Evolutionary conservation across 1,284 basidiomycete genomes (phyloP), one percentile per base, ranked within the genome.

Genomic region (Cystobasidium sp.): DNA sequence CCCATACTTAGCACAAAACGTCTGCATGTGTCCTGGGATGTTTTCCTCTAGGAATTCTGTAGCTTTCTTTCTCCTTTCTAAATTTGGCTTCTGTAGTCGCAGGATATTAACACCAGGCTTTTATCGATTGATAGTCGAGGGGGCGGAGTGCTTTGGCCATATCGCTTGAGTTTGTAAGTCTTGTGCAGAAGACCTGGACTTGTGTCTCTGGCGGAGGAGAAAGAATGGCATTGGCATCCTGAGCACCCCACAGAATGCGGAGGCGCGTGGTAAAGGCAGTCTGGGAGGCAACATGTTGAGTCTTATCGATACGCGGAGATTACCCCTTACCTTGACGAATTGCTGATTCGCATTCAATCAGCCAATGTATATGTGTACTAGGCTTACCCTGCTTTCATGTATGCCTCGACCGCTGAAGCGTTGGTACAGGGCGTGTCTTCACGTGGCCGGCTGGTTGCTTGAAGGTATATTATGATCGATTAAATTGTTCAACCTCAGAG

Each of bases 311-410:
- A 31, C 24, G 10, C 56, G 22, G 56, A 31, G 39, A 58, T 31
- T 58, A 37, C 24, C 24, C 39, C 56, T 58, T 58, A 58, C 56
- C 39, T 58, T 58, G 24, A 41, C 56, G 39, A 58, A 41, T 58
- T 58, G 56, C 56, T 58, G 56, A 41, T 31, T 58, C 56, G 56
- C 56, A 58, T 58, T 41, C 56, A 58, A 58, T 58, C 56, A 58
- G 39, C 39, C 56, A 41, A 58, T 58, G 56, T 58, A 58, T 58
- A 9, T 58, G 24, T 18, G 14, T 58, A 58, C 39, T 58, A 58
- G 56, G 56, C 56, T 58, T 58, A 41, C 14, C 51, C 51, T 52
- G 51, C 51, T 52, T 52, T 52, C 51, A 52, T 52, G 51, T 52
- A 52, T 9, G 22, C 51, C 51, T 58, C 39, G 56, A 31, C 39